A percentile compares a stretch with the other conserved stretches of the same genome.
These are phyloP conservation scores for Taiozyma sp. DNA, from an alignment of 1,139 yeast species.

Conservation along the genomic window DNA sequence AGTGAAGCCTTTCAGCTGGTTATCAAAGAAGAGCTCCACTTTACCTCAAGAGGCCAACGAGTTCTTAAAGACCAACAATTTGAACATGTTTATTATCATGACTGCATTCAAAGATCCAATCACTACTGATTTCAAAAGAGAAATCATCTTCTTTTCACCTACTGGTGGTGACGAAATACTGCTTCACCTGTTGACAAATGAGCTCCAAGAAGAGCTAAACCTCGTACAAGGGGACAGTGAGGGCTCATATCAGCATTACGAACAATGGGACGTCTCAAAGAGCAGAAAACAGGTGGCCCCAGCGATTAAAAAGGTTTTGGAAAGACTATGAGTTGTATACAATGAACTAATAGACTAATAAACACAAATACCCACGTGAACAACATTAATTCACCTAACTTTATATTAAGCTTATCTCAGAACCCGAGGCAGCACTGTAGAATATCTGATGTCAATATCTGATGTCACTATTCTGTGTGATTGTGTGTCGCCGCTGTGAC, in stretches of 20 bases:
- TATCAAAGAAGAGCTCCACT: conserved; percentile 32
- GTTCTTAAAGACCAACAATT: conserved; percentile 33
- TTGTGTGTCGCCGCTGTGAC: no score
- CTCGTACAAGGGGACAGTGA: neutral
- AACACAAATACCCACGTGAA: no score
- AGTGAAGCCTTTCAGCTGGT: conserved; percentile 62
- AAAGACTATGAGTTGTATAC: conserved; percentile 8
- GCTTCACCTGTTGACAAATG: conserved; percentile 24
- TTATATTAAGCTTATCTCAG: no score
- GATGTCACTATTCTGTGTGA: no score
- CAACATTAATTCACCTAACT: no score
- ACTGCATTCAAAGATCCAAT: conserved; percentile 47
- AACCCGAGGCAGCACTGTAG: no score
- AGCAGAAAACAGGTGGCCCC: conserved; percentile 70
- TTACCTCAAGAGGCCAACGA: conserved; percentile 36
- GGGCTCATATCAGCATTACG: conserved; percentile 22
- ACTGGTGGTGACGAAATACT: conserved; percentile 20
- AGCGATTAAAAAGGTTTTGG: conserved; percentile 12
- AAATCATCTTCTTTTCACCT: conserved; percentile 40
- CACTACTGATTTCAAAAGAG: conserved; percentile 43
- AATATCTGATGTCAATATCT: no score
- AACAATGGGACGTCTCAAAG: conserved; percentile 55
- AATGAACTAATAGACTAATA: no score
- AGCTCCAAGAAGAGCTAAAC: conserved; percentile 30
- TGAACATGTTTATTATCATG: conserved; percentile 59